A percentile compares a stretch with the other conserved stretches of the same genome.
These are phyloP conservation scores for Eurotiales sp. DNA, from an alignment of 2,329 filamentous ascomycete species.

Conservation along the genomic window DNA sequence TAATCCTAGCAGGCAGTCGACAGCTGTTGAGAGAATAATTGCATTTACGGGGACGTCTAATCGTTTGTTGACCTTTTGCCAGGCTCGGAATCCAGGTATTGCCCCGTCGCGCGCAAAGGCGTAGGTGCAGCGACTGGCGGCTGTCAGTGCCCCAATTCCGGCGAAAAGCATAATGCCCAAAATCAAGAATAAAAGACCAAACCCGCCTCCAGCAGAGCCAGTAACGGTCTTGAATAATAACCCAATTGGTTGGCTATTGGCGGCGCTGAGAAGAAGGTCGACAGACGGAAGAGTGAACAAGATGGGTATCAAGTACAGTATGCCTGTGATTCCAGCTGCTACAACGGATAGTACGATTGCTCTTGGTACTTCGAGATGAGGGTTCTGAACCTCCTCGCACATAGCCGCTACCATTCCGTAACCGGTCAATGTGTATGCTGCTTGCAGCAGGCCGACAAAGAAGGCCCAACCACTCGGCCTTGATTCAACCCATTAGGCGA, in stretches of 20 bases:
- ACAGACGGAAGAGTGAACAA: conserved; percentile 73
- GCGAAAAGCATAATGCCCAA: conserved; percentile 75
- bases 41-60: conserved; percentile 69
- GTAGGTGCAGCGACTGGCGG: conserved; percentile 69
- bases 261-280: conserved; percentile 58
- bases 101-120: conserved; percentile 73
- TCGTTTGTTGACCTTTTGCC: conserved; percentile 61
- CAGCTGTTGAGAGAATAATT: conserved; percentile 62
- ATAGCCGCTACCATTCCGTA: conserved; percentile 70
- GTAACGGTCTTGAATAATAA: conserved; percentile 72
- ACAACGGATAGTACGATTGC: conserved; percentile 68
- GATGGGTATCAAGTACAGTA: conserved; percentile 68
- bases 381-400: conserved; percentile 69
- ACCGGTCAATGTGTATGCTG: conserved; percentile 48
- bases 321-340: conserved; percentile 62
- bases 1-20: conserved; percentile 68
- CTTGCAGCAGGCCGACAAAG: conserved; percentile 67
- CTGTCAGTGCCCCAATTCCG: conserved; percentile 70
- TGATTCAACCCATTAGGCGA: background rate
- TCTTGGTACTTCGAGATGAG: conserved; percentile 65
- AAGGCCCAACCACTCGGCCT: conserved; percentile 67
- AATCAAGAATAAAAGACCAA: conserved; percentile 71
- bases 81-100: conserved; percentile 65
- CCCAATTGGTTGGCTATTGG: conserved; percentile 72
- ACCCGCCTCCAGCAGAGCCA: conserved; percentile 67